These are phyloP conservation scores for Pistacia atlantica DNA, from an alignment of 345 rosid genomes.

Conservation along the genomic window DNA sequence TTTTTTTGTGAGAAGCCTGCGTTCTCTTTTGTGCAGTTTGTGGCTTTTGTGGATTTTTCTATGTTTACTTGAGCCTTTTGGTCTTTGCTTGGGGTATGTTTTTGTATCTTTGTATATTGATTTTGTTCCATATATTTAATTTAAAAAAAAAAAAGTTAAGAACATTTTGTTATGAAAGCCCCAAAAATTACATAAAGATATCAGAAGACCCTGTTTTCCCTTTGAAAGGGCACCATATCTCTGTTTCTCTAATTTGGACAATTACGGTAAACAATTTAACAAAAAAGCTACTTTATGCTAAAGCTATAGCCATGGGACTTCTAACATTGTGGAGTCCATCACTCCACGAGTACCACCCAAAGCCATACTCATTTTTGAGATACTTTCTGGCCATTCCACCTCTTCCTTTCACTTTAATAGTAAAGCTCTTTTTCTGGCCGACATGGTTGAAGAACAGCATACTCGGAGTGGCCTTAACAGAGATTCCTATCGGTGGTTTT, in stretches of 20 bases:
- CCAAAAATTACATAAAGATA: too few species aligned
- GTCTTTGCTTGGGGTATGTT: too few species aligned
- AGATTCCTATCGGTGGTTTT: constrained; percentile 50
- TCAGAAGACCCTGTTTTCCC: too few species aligned
- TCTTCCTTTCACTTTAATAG: constrained; percentile 32
- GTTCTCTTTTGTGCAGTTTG: too few species aligned
- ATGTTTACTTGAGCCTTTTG: too few species aligned
- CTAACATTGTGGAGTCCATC: constrained; percentile 55
- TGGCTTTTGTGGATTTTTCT: too few species aligned
- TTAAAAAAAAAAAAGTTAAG: too few species aligned
- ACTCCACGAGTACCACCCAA: constrained; percentile 80
- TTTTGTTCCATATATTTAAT: too few species aligned
- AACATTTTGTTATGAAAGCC: too few species aligned
- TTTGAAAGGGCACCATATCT: not conserved
- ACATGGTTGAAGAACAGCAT: constrained; percentile 42
- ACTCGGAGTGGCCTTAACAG: constrained; percentile 49
- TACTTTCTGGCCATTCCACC: not conserved
- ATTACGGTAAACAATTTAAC: not conserved
- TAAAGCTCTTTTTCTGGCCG: constrained; percentile 62
- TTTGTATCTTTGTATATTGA: too few species aligned
- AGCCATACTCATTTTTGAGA: constrained; percentile 45
- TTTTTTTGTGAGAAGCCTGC: too few species aligned
- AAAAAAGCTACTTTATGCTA: constrained; percentile 26
- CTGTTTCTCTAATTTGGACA: not conserved
- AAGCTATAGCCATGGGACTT: constrained; percentile 69